Conservation (phyloP, 768 basidiomycete species). For the Lactarius evosmus region DNA sequence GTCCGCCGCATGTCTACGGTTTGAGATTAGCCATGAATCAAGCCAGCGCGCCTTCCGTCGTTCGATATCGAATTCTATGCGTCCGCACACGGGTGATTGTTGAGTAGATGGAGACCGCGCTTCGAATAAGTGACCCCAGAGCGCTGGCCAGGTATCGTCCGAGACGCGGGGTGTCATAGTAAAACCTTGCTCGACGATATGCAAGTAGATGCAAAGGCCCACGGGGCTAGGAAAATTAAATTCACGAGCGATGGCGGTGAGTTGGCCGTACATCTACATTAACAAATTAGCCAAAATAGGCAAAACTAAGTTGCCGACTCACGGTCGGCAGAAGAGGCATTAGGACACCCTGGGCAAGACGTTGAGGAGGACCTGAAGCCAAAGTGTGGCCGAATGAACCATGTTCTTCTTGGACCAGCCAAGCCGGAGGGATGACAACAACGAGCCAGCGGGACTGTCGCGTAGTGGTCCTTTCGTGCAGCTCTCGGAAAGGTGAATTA, state of each 20-base stretch:
- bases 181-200: conserved; percentile 53
- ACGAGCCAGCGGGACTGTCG: conserved; percentile 52
- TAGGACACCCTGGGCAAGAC: conserved; percentile 64
- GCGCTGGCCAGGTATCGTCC: conserved; percentile 70
- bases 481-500: conserved; percentile 42
- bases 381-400: conserved; percentile 57
- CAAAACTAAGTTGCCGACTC: conserved; percentile 28
- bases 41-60: conserved; percentile 74
- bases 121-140: conserved; percentile 65
- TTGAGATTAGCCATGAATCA: conserved; percentile 59
- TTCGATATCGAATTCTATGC: conserved; percentile 87
- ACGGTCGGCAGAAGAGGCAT: conserved; percentile 78
- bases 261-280: conserved; percentile 67
- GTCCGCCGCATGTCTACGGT: conserved; percentile 43
- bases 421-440: conserved; percentile 61
- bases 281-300: conserved; percentile 12
- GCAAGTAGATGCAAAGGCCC: conserved; percentile 79
- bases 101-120: conserved; percentile 36
- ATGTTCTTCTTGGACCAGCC: conserved; percentile 56
- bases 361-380: conserved; percentile 54
- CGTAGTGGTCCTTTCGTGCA: conserved; percentile 40
- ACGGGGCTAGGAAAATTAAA: conserved; percentile 75
- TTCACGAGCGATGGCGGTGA: conserved; percentile 75
- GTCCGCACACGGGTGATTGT: conserved; percentile 64
- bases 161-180: conserved; percentile 67